Conservation (phyloP, 805 yeast species). For the Brettanomyces bruxellensis region DNA sequence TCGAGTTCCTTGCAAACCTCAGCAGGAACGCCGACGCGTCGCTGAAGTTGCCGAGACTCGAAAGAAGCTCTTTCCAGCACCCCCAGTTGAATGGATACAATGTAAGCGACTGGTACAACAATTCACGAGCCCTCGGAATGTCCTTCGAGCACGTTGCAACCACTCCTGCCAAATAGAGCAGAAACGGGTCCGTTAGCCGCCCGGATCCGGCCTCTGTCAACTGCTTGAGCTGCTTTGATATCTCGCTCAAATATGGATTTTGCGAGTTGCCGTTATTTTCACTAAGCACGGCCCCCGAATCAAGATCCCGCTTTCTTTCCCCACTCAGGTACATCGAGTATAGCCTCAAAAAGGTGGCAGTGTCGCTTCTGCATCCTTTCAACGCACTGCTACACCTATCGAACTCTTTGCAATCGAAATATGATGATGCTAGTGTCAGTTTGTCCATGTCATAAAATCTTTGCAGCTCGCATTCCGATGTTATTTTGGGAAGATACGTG, state of each 20-base stretch:
- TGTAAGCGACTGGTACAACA: conserved; percentile 51
- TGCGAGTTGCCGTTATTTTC: conserved; percentile 26
- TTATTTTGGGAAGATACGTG: conserved; percentile 6
- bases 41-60: conserved; percentile 51
- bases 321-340: conserved; percentile 69
- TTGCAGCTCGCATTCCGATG: conserved; percentile 15
- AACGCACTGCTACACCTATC: conserved; percentile 63
- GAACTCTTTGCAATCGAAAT: conserved; percentile 79
- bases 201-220: conserved; percentile 13
- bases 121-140: conserved; percentile 48
- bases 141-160: conserved; percentile 51
- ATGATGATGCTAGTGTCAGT: conserved; percentile 55
- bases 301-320: conserved; percentile 68
- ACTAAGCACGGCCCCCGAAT: conserved; percentile 56
- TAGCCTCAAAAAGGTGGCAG: conserved; percentile 50
- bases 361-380: conserved; percentile 39
- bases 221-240: conserved; percentile 35
- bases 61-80: conserved; percentile 76
- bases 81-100: conserved; percentile 87
- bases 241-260: conserved; percentile 21
- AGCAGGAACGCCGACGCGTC: conserved; percentile 40
- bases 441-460: conserved; percentile 32
- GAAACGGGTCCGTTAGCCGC: conserved; percentile 39
- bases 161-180: conserved; percentile 67
- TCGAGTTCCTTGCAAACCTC: conserved; percentile 29